These are phyloP conservation scores for Aspergillus kassunensis DNA, from an alignment of 495 filamentous ascomycete genomes.

Conservation along the genomic window DNA sequence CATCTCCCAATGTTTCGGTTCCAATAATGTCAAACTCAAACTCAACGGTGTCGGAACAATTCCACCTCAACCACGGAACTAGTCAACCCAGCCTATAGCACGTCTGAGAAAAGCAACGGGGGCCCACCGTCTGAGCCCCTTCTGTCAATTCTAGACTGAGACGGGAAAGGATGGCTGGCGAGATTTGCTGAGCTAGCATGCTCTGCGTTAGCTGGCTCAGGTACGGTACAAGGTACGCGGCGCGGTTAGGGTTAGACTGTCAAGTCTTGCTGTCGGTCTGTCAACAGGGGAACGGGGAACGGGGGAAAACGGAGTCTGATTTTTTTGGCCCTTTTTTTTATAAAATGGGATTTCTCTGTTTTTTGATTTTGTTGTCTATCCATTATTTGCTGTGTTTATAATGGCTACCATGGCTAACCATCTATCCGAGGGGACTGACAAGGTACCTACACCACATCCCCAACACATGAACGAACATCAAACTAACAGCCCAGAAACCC, in stretches of 20 bases:
- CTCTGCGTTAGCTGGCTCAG: neutral
- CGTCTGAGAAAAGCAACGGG: neutral
- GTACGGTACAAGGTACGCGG: too few species aligned
- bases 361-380: neutral
- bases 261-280: too few species aligned
- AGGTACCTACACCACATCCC: neutral
- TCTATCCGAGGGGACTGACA: neutral
- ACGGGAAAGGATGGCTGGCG: neutral
- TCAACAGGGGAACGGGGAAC: neutral
- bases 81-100: too few species aligned
- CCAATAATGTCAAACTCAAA: too few species aligned
- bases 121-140: neutral
- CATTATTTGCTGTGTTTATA: too few species aligned
- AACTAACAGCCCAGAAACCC: slow-evolving; percentile 29
- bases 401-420: neutral
- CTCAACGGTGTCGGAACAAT: too few species aligned
- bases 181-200: neutral
- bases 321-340: neutral
- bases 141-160: neutral
- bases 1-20: too few species aligned
- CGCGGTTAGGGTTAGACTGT: neutral
- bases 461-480: neutral
- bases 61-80: too few species aligned
- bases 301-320: neutral
- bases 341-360: neutral